A percentile compares a stretch with the other conserved stretches of the same genome.
Evolutionary conservation across 2,329 filamentous ascomycete genomes (phyloP).

Genomic region (Phialocephala subalpina): DNA sequence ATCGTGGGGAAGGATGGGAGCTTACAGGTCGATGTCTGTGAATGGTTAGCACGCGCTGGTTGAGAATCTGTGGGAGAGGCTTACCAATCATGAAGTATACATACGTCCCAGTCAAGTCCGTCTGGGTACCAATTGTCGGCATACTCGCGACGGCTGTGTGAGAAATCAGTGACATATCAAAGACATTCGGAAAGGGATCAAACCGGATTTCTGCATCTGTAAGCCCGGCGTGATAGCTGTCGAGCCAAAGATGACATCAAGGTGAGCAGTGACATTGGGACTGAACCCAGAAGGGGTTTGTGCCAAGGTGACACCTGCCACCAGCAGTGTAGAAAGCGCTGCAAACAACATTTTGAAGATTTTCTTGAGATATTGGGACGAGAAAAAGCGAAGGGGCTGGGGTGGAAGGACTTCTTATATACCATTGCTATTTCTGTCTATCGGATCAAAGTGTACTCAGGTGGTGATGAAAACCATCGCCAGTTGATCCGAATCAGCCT

Average conservation of each 20-base stretch:
- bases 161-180: background rate
- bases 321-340: slow-evolving; percentile 8
- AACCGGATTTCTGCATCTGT: slow-evolving; percentile 27
- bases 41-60: background rate
- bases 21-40: slow-evolving; percentile 29
- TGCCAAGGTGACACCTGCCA: slow-evolving; percentile 12
- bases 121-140: slow-evolving; percentile 27
- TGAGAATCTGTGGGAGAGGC: background rate
- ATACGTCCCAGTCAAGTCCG: slow-evolving; percentile 24
- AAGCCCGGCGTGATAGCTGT: slow-evolving; percentile 24
- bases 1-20: background rate
- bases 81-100: slow-evolving; percentile 30
- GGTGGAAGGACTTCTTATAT: background rate
- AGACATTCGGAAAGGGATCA: background rate
- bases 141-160: slow-evolving; percentile 1
- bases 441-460: background rate
- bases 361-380: background rate
- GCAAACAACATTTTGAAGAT: slow-evolving; percentile 20
- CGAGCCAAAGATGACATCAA: slow-evolving; percentile 25
- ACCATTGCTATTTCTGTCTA: background rate
- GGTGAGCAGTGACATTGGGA: slow-evolving; percentile 23
- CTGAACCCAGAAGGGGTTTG: slow-evolving; percentile 27
- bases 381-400: background rate
- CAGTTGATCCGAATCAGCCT: background rate
- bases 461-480: background rate